Conservation (phyloP, 2,329 filamentous ascomycete species). For the Grosmannia huntii region DNA sequence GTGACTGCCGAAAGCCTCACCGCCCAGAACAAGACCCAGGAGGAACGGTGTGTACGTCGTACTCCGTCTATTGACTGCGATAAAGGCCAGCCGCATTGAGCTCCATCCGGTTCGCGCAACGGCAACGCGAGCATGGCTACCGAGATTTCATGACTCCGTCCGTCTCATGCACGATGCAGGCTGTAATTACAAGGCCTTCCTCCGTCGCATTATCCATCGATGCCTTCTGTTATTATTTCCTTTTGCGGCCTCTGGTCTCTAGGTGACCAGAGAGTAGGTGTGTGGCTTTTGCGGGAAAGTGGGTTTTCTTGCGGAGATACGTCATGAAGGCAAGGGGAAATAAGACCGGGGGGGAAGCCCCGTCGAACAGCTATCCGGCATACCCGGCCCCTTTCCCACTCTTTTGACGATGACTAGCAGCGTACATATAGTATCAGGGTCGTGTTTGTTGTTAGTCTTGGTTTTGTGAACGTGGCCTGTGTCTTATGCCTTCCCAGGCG, state of each 20-base stretch:
- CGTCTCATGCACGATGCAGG: not conserved
- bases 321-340: not conserved
- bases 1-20: not conserved
- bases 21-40: not conserved
- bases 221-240: not conserved
- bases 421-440: too few relatives aligned
- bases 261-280: not conserved
- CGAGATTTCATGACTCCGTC: too few relatives aligned
- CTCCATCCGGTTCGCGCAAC: not conserved
- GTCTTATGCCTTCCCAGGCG: not conserved
- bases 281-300: not conserved
- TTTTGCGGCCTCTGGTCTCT: not conserved
- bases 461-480: not conserved
- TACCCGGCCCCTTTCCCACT: not conserved
- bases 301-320: constrained; percentile 1
- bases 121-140: not conserved
- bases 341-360: not conserved
- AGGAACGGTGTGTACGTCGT: not conserved
- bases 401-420: not conserved
- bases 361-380: not conserved
- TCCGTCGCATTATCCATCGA: not conserved
- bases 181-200: not conserved
- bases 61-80: not conserved
- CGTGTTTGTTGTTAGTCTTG: not conserved
- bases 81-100: not conserved